Evolutionary conservation across 2,329 filamentous ascomycete genomes (phyloP), one percentile per base, ranked within the genome.

Genomic region (Cordyceps farinosa): DNA sequence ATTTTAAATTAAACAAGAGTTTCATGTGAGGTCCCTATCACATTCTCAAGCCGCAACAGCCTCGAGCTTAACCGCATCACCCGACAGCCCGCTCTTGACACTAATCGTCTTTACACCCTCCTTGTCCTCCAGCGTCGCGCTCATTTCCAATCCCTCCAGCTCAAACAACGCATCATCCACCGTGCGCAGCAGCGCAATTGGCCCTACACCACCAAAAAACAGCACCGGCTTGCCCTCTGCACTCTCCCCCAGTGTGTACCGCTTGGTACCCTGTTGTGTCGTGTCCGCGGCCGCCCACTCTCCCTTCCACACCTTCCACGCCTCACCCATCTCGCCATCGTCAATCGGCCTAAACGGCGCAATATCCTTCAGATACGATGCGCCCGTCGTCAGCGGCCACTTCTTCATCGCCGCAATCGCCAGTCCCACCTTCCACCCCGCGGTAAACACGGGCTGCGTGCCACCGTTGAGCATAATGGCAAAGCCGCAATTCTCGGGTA

Each of bases 401-500:
- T n/a, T 59, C 30, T 65, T 62, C 5, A 51, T 22, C 30, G 60
- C 45, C 2, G 52, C 36, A 7, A 65, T 51, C 2, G 63, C 61
- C n/a, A 56, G 48, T 5, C 50, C 56, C 4, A 66, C 48, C 8
- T 64, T 63, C 22, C 48, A 52, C 38, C 8, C n/a, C 10, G 48
- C 58, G 2, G 58, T 59, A 52, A 52, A 22, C 45, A 38, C 47
- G 40, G 30, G 64, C 62, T 11, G 6, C 2, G 60, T 53, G 27
- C 30, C 47, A 1, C 66, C 65, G 51, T 70, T 69, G 2, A 66
- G 66, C 69, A 69, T 69, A 38, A 69, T 53, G 32, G 64, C 64
- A 2, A 68, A 55, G 13, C 67, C 69, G 6, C 63, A 69, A 34
- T 66, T 61, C 5, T 38, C 51, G 5, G 67, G 67, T 11, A 68